phyloP scores from a whole-genome alignment of 2,329 filamentous ascomycete species.

The Exserohilum turcica region DNA sequence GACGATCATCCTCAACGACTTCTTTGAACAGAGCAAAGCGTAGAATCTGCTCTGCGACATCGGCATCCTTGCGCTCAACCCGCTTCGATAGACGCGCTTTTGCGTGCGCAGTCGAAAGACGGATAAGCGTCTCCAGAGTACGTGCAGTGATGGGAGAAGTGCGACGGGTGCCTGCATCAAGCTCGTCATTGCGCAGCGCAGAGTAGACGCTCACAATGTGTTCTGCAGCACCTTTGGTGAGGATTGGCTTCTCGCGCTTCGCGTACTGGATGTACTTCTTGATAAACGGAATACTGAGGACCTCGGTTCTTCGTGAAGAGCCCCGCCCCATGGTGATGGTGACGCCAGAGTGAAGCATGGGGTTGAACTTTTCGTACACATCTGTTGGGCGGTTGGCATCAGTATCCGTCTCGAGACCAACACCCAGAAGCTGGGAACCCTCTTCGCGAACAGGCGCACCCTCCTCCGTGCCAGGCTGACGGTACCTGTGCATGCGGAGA shows the following conservation, averaged over 20 bases:
- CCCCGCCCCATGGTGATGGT: slow-evolving; percentile 76
- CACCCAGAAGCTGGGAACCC: slow-evolving; percentile 79
- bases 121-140: slow-evolving; percentile 97
- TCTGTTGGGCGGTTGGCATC: slow-evolving; percentile 78
- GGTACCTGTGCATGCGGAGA: slow-evolving; percentile 94
- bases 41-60: slow-evolving; percentile 85
- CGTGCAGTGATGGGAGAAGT: slow-evolving; percentile 96
- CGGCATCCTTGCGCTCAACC: slow-evolving; percentile 87
- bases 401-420: slow-evolving; percentile 79
- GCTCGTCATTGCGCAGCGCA: slow-evolving; percentile 90
- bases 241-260: slow-evolving; percentile 85
- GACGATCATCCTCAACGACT: slow-evolving; percentile 76
- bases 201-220: slow-evolving; percentile 92
- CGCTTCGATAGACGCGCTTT: slow-evolving; percentile 86
- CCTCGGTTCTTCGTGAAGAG: slow-evolving; percentile 76
- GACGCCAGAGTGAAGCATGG: slow-evolving; percentile 93
- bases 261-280: slow-evolving; percentile 99
- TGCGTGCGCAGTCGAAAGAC: slow-evolving; percentile 92
- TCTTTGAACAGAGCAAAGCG: slow-evolving; percentile 98
- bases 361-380: slow-evolving; percentile 94
- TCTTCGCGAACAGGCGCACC: slow-evolving; percentile 93
- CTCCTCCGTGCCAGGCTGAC: slow-evolving; percentile 89
- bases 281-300: slow-evolving; percentile 95
- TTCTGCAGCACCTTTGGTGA: slow-evolving; percentile 90
- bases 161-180: slow-evolving; percentile 89